These are phyloP conservation scores for Botrytis medusae DNA, from an alignment of 2,329 filamentous ascomycete genomes.

Conservation along the genomic window DNA sequence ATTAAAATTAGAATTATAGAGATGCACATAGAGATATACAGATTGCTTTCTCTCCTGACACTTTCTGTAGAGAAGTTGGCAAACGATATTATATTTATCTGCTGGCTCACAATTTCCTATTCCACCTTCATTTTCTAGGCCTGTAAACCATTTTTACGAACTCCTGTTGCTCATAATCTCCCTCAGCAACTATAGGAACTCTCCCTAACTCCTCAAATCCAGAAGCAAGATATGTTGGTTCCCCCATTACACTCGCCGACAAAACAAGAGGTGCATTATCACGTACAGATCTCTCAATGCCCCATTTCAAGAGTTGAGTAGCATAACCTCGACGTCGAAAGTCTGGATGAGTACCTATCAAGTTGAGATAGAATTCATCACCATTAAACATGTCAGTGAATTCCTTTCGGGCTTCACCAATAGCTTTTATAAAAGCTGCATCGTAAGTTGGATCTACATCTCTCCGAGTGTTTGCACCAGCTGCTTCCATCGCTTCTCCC, in stretches of 20 bases:
- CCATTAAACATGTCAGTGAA: neutral
- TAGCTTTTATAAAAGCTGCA: neutral
- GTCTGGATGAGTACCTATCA: slow-evolving; percentile 6
- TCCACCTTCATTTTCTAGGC: neutral
- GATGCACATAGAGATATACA: neutral
- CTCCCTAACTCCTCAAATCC: slow-evolving; percentile 1
- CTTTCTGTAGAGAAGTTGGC: neutral
- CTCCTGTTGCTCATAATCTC: neutral
- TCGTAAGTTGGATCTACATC: neutral
- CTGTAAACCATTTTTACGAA: neutral
- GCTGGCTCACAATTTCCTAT: neutral
- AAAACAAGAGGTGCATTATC: slow-evolving; percentile 13
- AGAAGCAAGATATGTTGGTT: neutral
- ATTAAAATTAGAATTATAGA: slow-evolving; percentile 19
- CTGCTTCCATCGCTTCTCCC: neutral
- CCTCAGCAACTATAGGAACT: neutral
- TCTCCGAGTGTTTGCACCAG: neutral
- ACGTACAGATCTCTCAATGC: slow-evolving; percentile 8
- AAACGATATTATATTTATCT: neutral
- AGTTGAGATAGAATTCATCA: neutral
- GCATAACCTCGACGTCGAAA: slow-evolving; percentile 15
- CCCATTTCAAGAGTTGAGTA: slow-evolving; percentile 2
- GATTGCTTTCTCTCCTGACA: neutral
- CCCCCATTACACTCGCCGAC: neutral
- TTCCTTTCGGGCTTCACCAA: neutral